Evolutionary conservation across 768 basidiomycete genomes (phyloP), one percentile per base, ranked within the genome.

Genomic region (Auriculariales sp.): DNA sequence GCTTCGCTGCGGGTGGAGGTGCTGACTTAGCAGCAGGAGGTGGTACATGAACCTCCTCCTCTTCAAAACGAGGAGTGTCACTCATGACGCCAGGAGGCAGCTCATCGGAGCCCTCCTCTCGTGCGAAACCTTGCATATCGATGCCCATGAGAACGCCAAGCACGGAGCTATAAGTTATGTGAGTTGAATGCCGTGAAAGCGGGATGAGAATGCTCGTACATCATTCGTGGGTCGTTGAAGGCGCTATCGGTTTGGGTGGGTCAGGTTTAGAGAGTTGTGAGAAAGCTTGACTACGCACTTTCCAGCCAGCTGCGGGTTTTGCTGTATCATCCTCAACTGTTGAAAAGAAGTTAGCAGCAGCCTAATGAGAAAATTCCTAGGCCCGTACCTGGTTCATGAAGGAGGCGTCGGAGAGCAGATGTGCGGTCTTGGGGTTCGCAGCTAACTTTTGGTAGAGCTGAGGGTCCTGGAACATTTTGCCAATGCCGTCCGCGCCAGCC

Each of bases 61-160:
- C 28, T 27, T n/a, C 39, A 25, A 44, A 44, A 11, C 39, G 17
- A 12, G 47, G 31, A 12, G 46, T 28, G 1, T 28, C 56, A 11
- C 57, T 47, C 54, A 58, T 61, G 35, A 79, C 55, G 36, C 78
- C 81, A 7, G 82, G 73, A 6, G 87, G 85, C 44, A 83, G 66
- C 49, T 88, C 87, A 49, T 83, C 74, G 9, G 88, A 88, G 30
- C 85, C 91, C 68, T 89, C 88, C 15, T 83, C 80, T 50, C 91
- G 74, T 47, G 78, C 72, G 63, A 87, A 83, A 50, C 83, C 89
- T 65, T 87, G 81, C 66, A 97, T 76, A 66, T 97, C 90, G 56
- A 97, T 74, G 29, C 90, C 90, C 84, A 97, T 89, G 50, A 89
- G 74, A 10, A 80, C 93, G 52, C 93, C 93, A 36, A 97, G 71